Base-by-base conservation (phyloP, 495 filamentous ascomycete species). In the Penicillium turbatum region DNA sequence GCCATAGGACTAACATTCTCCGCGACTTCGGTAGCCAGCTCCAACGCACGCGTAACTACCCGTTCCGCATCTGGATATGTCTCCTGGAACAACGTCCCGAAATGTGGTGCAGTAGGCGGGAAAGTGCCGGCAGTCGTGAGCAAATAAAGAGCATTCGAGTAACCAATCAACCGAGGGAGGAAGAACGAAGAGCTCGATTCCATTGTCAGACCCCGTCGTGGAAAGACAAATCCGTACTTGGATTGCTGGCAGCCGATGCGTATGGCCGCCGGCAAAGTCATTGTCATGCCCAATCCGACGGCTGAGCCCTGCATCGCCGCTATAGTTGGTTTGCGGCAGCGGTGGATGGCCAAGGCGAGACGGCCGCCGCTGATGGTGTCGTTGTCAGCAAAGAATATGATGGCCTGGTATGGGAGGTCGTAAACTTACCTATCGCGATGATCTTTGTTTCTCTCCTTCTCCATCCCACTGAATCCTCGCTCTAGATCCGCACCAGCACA, bases 241-340 rank as follows among this genome's bases (percentile, higher is more conserved):
- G 80, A 74, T 32, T 64, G 57, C 27, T 57, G 41, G 52, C 63
- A 74, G 2, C 71, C 78, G 40, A 85, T 63, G 12, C 60, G 68
- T 42, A 85, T 78, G 44, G 67, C 72, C 53, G 76, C 74, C 6
- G 82, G 79, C 13, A 85, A 71, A 4, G 77, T 79, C 76, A 82
- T 79, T 30, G 81, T 84, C 48, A 84, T 82, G 27, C 82, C 82
- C 15, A 84, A 68, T 6, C 81, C 82, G 9, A 82, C 81, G 17
- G 82, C 79, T 41, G 72, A 72, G 35, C 82, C 82, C 58, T 83
- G 79, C 34, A 83, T 70, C 8, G 82, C 82, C 24, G 69, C 80
- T 54, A 85, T 77, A 36, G 79, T 78, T 40, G 81, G 81, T 56
- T 84, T 85, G 45, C 63, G 67, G 60, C 81, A 85, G 51, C 66